These are phyloP conservation scores for Gliomastix tumulicola DNA, from an alignment of 2,329 filamentous ascomycete species.

Conservation along the genomic window DNA sequence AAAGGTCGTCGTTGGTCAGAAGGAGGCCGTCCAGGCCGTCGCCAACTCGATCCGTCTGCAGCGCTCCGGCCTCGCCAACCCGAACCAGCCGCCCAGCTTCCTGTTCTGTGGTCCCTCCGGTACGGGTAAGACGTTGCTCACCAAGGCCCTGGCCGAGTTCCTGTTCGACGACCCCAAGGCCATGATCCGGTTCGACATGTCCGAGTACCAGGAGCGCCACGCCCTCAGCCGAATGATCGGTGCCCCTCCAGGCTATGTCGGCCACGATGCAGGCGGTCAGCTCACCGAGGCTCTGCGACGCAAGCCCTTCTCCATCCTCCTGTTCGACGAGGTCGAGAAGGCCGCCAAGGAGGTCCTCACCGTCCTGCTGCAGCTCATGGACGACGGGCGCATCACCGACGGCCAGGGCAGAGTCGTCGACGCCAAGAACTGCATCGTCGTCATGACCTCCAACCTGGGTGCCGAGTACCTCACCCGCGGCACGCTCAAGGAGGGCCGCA, in stretches of 20 bases:
- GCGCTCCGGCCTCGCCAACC: constrained; percentile 88
- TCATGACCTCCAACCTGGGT: constrained; percentile 97
- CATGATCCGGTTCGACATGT: constrained; percentile 99
- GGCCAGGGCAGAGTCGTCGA: constrained; percentile 93
- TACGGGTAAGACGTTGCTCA: constrained; percentile 95
- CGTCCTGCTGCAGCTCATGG: constrained; percentile 98
- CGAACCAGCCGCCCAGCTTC: constrained; percentile 96
- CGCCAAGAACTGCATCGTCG: constrained; percentile 96
- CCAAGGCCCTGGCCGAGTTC: constrained; percentile 95
- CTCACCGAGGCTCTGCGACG: constrained; percentile 90
- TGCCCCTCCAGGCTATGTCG: constrained; percentile 92
- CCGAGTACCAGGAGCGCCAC: constrained; percentile 96
- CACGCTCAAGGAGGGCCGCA: constrained; percentile 69
- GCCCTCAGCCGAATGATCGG: constrained; percentile 96
- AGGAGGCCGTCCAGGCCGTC: constrained; percentile 85
- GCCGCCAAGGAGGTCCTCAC: constrained; percentile 96
- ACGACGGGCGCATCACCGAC: constrained; percentile 96
- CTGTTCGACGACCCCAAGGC: constrained; percentile 94
- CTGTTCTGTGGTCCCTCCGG: constrained; percentile 97
- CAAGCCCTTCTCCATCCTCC: constrained; percentile 92
- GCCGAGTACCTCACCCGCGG: constrained; percentile 87
- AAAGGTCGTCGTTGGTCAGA: constrained; percentile 86
- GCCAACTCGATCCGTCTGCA: constrained; percentile 95
- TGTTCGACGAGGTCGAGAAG: constrained; percentile 98
- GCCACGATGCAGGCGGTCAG: constrained; percentile 92